Evolutionary conservation across 192 early-diverging fungal genomes (phyloP), one percentile per base, ranked within the genome.

Genomic region (Backusella mclennaniae): DNA sequence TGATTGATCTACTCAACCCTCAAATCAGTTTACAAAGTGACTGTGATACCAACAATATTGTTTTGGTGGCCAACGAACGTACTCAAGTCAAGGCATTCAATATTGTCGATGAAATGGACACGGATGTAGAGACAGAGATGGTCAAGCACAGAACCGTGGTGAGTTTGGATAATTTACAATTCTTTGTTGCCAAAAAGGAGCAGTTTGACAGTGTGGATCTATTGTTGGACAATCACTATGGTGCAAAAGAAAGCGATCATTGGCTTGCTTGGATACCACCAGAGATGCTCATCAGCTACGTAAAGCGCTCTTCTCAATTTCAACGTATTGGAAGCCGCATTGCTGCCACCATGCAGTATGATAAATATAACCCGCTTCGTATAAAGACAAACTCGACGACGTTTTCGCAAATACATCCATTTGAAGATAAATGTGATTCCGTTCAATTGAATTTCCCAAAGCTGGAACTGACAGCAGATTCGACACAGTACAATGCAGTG

Each of bases 241-340:
- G 85, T 49, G 80, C 83, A 1, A 76, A 77, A 17, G 81, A 75
- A 41, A 75, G 67, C 6, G 80, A 86, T 21, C 79, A 86, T 70
- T 92, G 90, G 90, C 85, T 90, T 0, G 77, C 88, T 0, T 94
- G 93, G 93, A 87, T 93, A 14, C 92, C 93, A 3, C 44, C 91
- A 7, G 93, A 94, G 69, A 91, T 88, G 76, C 71, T 93, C 12
- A 75, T 90, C 21, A 87, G 86, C 73, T 82, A 84, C 39, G 78
- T 79, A 0, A 81, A 84, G 21, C 79, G 80, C n/a, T 76, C 77
- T 3, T 83, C 79, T 6, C 77, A 87, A 41, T 86, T 94, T 56
- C 84, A 89, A 59, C 81, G 89, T 41, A 84, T 94, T 19, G 90
- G 90, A 68, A 86, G 89, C 29, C 76, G 84, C 35, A 84, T 89